phyloP scores from a whole-genome alignment of 805 yeast species.

The Soucietia sequanensis region DNA sequence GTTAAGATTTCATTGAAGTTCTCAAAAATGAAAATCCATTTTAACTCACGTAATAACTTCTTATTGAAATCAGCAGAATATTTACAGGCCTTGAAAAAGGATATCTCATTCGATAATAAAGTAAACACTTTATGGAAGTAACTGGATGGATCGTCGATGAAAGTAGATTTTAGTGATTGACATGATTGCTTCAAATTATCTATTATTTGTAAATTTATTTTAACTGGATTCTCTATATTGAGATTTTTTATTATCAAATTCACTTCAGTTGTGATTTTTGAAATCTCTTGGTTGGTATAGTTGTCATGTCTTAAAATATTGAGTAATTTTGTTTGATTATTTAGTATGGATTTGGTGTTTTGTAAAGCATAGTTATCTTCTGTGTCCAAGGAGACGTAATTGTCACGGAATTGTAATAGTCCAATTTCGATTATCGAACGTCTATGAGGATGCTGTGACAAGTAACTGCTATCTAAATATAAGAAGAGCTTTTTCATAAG shows the following conservation, averaged over 20 bases:
- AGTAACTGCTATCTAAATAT: conserved; percentile 35
- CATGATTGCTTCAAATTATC: neutral
- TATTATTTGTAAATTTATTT: neutral
- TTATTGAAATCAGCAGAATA: conserved; percentile 15
- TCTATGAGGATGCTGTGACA: conserved; percentile 30
- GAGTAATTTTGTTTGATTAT: too few species aligned
- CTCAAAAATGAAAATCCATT: conserved; percentile 29
- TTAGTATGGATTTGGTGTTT: too few species aligned
- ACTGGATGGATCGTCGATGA: conserved; percentile 7
- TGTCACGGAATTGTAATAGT: conserved; percentile 7
- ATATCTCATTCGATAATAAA: conserved; percentile 14
- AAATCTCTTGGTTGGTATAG: neutral
- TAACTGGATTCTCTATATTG: neutral
- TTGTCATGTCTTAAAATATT: neutral
- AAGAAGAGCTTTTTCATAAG: conserved; percentile 29
- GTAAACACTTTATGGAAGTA: conserved; percentile 13
- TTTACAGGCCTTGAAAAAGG: conserved; percentile 19
- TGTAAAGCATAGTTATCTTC: too few species aligned
- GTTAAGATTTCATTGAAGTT: conserved; percentile 21
- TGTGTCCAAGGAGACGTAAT: neutral
- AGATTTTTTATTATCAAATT: neutral
- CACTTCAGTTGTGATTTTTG: neutral
- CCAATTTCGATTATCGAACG: conserved; percentile 26
- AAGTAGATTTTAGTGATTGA: neutral
- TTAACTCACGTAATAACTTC: conserved; percentile 17